Evolutionary conservation across 306 rosid species (phyloP), one percentile per base, ranked within the genome.

Genomic region (Erythrophleum fordii): DNA sequence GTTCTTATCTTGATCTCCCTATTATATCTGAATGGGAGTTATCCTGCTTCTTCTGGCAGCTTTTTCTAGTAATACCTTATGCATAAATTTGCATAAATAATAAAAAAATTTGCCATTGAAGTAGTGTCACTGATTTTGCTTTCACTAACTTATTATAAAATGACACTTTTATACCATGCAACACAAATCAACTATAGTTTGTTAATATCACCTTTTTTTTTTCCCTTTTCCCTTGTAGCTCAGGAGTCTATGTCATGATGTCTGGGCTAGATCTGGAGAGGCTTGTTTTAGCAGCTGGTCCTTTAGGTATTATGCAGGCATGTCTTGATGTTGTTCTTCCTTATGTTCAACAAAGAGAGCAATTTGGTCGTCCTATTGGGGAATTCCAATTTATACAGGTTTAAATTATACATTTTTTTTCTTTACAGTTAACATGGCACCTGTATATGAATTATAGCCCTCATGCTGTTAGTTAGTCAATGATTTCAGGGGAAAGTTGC

Each of bases 181-280:
- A 37, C 37, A n/a, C 35, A 28, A 23, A 12, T 70, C 73, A 65
- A 51, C 12, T 39, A 61, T 29, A 23, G 61, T 35, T 78, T 76
- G 42, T 26, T 71, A 56, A 64, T 65, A 28, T 58, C 29, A 68
- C 49, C 60, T 46, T 70, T 82, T 65, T n/a, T n/a, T n/a, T n/a
- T 25, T 12, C 29, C 17, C 64, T 11, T 9, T 0, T 4, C 44
- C 60, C 16, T 11, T 86, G 72, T 72, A 52, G 79, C 79, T 84
- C 93, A 93, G 99, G 99, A 80, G 99, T 95, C 69, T 93, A 95
- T 84, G 97, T 95, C 75, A 88, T 95, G 97, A 93, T 95, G 99
- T 93, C 97, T 16, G 99, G 99, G 61, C 62, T 95, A 80, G 99
- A 95, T 86, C 79, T 95, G 85, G 99, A 95, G 88, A 88, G 99